phyloP scores from a whole-genome alignment of 352 stramenopile genomes.

The Blastocystis sp. region DNA sequence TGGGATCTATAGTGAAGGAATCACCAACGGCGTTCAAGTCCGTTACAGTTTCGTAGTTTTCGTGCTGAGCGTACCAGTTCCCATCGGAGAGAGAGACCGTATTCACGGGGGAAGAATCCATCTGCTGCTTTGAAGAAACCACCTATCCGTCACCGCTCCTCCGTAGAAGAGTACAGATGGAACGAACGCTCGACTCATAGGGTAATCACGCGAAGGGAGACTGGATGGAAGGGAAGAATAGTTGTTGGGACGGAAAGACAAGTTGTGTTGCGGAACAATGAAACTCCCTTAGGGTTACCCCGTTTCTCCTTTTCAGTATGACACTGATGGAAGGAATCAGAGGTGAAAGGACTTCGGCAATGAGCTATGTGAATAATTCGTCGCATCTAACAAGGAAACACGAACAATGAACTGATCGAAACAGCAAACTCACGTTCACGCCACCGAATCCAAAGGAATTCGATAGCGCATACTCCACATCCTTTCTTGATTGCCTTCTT shows the following conservation, averaged over 20 bases:
- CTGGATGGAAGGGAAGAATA: too few species aligned
- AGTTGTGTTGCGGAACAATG: neutral
- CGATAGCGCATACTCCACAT: constrained; percentile 80
- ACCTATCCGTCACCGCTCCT: neutral
- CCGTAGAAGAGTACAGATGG: neutral
- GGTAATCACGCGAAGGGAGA: neutral
- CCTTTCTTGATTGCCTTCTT: constrained; percentile 74
- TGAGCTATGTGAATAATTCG: too few species aligned
- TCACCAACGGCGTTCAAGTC: neutral
- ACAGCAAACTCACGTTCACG: constrained; percentile 79
- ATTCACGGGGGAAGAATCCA: neutral
- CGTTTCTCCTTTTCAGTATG: neutral
- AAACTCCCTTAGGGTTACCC: neutral
- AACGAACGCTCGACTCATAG: neutral
- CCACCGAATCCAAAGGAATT: constrained; percentile 97
- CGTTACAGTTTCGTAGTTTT: neutral
- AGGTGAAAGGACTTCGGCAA: too few species aligned
- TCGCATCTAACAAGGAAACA: constrained; percentile 14
- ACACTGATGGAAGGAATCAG: too few species aligned
- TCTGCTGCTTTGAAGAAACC: neutral
- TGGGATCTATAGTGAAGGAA: neutral
- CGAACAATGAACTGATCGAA: neutral
- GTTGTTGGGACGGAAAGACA: too few species aligned
- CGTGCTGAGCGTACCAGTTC: neutral
- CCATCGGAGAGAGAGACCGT: neutral